These are phyloP conservation scores for Xylaria grammica DNA, from an alignment of 495 filamentous ascomycete genomes.

Conservation along the genomic window DNA sequence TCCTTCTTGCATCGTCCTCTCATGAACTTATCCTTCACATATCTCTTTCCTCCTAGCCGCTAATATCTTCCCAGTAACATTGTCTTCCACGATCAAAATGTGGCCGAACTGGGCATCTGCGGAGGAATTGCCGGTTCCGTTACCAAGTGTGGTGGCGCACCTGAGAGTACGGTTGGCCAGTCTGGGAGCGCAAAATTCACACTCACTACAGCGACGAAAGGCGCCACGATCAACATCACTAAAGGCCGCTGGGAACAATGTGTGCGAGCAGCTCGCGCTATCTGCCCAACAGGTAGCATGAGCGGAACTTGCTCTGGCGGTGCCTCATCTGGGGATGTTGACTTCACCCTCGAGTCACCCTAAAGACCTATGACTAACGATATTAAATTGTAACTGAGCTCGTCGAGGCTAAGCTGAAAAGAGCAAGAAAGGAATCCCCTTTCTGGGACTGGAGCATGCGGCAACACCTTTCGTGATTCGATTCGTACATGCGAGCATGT, in stretches of 20 bases:
- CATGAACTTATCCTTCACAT: not conserved
- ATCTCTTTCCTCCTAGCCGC: not conserved
- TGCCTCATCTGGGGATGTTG: slow-evolving; percentile 53
- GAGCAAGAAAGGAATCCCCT: slow-evolving; percentile 6
- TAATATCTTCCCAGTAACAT: slow-evolving; percentile 46
- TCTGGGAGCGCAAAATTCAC: slow-evolving; percentile 55
- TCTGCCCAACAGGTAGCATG: slow-evolving; percentile 54
- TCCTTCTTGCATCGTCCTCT: not conserved
- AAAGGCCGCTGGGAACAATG: slow-evolving; percentile 59
- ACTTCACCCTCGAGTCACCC: slow-evolving; percentile 46
- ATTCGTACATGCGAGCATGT: slow-evolving; percentile 21
- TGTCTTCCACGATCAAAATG: slow-evolving; percentile 59
- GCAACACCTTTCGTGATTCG: slow-evolving; percentile 10
- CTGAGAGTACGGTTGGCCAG: slow-evolving; percentile 44
- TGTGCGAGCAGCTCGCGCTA: slow-evolving; percentile 51
- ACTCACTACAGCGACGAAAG: slow-evolving; percentile 40
- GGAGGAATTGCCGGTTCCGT: slow-evolving; percentile 54
- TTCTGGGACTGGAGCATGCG: slow-evolving; percentile 20
- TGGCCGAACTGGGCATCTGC: slow-evolving; percentile 59
- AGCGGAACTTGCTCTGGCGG: slow-evolving; percentile 54
- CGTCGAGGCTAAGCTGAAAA: not conserved
- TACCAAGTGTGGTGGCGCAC: slow-evolving; percentile 47
- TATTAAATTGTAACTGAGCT: not conserved
- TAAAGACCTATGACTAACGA: slow-evolving; percentile 17
- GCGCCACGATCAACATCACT: slow-evolving; percentile 53